Evolutionary conservation across 1,284 basidiomycete species (phyloP).

Genomic region (Ceratorhiza oryzae-sativae): DNA sequence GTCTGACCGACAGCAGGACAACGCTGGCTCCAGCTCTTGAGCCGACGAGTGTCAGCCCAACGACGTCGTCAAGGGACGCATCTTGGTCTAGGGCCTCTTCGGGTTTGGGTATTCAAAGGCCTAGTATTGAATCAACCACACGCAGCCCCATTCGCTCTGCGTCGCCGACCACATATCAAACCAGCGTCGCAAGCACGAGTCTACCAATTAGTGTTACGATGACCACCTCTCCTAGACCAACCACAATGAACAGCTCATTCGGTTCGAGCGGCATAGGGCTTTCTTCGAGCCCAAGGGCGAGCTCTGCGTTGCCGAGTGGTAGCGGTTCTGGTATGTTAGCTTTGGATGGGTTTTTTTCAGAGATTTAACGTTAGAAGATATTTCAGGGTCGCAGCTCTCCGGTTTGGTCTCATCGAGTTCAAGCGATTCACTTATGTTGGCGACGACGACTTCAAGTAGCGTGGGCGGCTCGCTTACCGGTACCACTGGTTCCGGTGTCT

Average conservation of each 20-base stretch:
- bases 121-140: neutral
- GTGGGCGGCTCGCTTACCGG: neutral
- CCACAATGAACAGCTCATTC: neutral
- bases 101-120: neutral
- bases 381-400: neutral
- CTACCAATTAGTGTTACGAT: neutral
- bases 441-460: neutral
- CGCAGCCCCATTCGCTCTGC: slow-evolving; percentile 1
- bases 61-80: neutral
- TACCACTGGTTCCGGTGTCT: neutral
- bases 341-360: neutral
- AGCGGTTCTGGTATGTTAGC: neutral
- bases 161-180: neutral
- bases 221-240: neutral
- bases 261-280: neutral
- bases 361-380: neutral
- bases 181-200: neutral
- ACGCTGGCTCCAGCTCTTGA: neutral
- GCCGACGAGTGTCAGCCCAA: neutral
- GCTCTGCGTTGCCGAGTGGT: neutral
- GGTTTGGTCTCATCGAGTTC: neutral
- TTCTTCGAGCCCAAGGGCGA: neutral
- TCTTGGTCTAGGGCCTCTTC: neutral
- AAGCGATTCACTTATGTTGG: neutral
- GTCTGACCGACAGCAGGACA: neutral